Evolutionary conservation across 345 rosid genomes (phyloP), one percentile per base, ranked within the genome.

Genomic region (Excoecaria agallocha): DNA sequence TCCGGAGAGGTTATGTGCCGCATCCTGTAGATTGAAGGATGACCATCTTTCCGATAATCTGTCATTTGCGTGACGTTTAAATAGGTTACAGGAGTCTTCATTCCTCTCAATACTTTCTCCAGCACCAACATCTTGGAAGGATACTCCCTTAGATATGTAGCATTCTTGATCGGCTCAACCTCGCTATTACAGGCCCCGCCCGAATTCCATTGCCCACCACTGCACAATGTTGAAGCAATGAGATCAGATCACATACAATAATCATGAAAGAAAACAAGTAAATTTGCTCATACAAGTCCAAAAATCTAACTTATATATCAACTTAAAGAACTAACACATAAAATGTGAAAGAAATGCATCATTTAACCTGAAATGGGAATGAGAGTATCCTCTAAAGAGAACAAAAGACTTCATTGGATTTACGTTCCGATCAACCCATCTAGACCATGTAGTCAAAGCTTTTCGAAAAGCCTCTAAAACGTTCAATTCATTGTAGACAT

Each of bases 141-240:
- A 77, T 95, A 91, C 61, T 86, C 82, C 3, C 74, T 73, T 49
- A 95, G 83, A 78, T 90, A 93, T 3, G 92, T 89, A 69, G 73
- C 85, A 69, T 93, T 93, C 86, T 82, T 88, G 85, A 93, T 95
- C 11, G 98, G 99, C 76, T 90, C 92, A 7, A 85, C 86, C 83
- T 95, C 97, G 6, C 84, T 85, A 64, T 95, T 87, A 43, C 99
- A 95, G 3, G 90, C 93, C 15, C 99, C 99, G 2, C 99, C 97
- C 0, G 99, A 94, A 75, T 95, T 95, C 99, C 99, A 95, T 68
- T 95, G 99, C 58, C 99, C 99, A 0, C 99, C 99, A 2, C 99
- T 95, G 83, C 75, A 85, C 13, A 76, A 25, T 50, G 5, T 16
- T 12, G 72, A 68, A 15, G 12, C 55, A 39, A 0, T 48, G 13